Evolutionary conservation across 805 yeast species (phyloP).

Genomic region (Yarrowia deformans): DNA sequence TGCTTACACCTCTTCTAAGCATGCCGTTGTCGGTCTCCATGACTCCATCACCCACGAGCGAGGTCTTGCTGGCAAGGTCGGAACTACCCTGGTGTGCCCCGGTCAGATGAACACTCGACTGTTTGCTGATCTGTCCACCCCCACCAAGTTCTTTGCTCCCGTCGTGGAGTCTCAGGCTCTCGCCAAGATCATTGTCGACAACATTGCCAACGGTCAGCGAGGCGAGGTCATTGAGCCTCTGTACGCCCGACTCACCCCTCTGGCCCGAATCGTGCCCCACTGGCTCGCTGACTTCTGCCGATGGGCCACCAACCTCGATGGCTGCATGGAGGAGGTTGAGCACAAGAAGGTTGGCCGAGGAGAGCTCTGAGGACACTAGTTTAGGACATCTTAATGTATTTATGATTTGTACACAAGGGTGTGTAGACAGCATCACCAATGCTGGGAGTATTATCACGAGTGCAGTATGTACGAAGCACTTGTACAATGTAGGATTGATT

Average conservation of each 20-base stretch:
- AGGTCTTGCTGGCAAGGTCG: slow-evolving; percentile 26
- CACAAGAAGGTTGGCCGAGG: slow-evolving; percentile 38
- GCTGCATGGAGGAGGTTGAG: slow-evolving; percentile 39
- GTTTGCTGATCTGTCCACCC: slow-evolving; percentile 78
- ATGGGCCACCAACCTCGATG: slow-evolving; percentile 38
- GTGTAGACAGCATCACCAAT: too few relatives aligned
- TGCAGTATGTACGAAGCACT: too few relatives aligned
- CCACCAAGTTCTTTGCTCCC: slow-evolving; percentile 80
- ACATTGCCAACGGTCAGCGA: slow-evolving; percentile 65
- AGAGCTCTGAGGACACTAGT: not conserved
- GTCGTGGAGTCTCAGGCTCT: slow-evolving; percentile 72
- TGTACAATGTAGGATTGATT: too few relatives aligned
- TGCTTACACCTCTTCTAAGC: slow-evolving; percentile 38
- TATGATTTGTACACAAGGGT: not conserved
- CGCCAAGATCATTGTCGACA: slow-evolving; percentile 63
- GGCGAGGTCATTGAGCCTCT: slow-evolving; percentile 78
- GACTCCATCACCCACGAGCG: slow-evolving; percentile 40
- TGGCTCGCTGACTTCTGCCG: slow-evolving; percentile 36
- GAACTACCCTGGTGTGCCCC: slow-evolving; percentile 66
- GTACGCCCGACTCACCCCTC: slow-evolving; percentile 77
- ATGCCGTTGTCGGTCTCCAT: slow-evolving; percentile 38
- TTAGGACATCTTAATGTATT: slow-evolving; percentile 28
- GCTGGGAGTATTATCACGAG: too few relatives aligned
- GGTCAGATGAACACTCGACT: slow-evolving; percentile 82
- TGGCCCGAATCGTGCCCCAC: slow-evolving; percentile 33